Evolutionary conservation across 2,329 filamentous ascomycete species (phyloP), one percentile per base, ranked within the genome.

Genomic region (Neurospora sp.): DNA sequence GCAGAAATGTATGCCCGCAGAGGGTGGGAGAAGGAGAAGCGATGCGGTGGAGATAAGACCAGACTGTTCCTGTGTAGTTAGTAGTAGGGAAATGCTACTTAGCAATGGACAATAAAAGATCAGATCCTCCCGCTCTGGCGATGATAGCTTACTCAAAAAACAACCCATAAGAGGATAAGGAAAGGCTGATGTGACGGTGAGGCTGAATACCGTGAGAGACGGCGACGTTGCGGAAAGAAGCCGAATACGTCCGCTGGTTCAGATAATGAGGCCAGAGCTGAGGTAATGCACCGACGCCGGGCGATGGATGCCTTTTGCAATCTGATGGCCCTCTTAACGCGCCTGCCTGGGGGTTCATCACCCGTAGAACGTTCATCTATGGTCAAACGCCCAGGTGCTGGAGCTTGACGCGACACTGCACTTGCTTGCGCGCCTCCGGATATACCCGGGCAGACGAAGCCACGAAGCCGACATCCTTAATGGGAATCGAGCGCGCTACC

Each of bases 341-440:
- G 52, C 28, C 23, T 62, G 52, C 28, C 6, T 36, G n/a, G 52
- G 28, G 52, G 15, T 62, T 58, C 52, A 62, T 62, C 52, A 36
- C 8, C 52, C 52, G 52, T 36, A 62, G 52, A 62, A 62, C 28
- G 52, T 36, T 62, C 52, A n/a, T 36, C 52, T 62, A 62, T 33
- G 52, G 52, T 62, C 28, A 62, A 62, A 62, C 52, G 52, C 52
- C 8, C 52, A 62, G 23, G 28, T 36, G 6, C 52, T 8, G 52
- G 52, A 62, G 28, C 23, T 17, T 33, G 40, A 23, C 38, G 58
- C 69, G 62, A 19, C 46, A 66, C 17, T 68, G 69, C 69, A 70
- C 69, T 70, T 70, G 69, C 66, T 70, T 68, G 66, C 66, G 38
- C 42, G n/a, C 66, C 66, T 36, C 43, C 19, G 33, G 19, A 28